Base-by-base conservation (phyloP, 116 monocot species). In the Dioscorea cayenensis region DNA sequence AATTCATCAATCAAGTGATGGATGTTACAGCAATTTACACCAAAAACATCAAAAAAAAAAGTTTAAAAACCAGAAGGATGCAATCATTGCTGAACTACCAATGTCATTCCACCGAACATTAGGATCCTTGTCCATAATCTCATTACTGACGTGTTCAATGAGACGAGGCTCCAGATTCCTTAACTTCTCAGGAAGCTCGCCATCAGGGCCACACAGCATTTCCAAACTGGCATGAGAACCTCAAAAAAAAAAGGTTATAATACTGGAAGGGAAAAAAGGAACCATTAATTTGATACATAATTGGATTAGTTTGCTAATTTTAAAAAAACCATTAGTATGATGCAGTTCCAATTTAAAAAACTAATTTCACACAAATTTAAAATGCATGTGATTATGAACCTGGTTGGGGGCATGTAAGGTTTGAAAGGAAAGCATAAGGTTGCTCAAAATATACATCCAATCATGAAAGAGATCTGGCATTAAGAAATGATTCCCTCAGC, bases 131-230 rank as follows among this genome's bases (percentile, higher is more conserved):
- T 90, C 88, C 97, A 97, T 97, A 77, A 97, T 92, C 79, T 97
- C 97, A 83, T 97, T 97, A 71, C 97, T 90, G 32, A 97, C 76
- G 78, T 97, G 97, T 73, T 97, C 97, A 83, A 97, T 90, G 72
- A 97, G 84, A 60, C 93, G 93, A 76, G 93, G 90, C 74, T 97
- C 96, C 27, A 97, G 71, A 82, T 97, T 97, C 63, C 90, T 92
- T 75, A 97, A 74, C 78, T 90, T 97, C 76, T 97, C 97, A 72
- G 97, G 93, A 61, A 97, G 86, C 51, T 97, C 97, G 38, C 90
- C 97, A 77, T 97, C 88, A 69, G 90, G 82, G 43, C 84, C 88
- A 81, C 93, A 97, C 71, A 97, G 81, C 75, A 88, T 76, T 72
- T 97, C 93, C 81, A 97, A 81, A 75, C 97, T 97, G 75, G 61